A percentile compares a stretch with the other conserved stretches of the same genome.
phyloP scores from a whole-genome alignment of 768 basidiomycete species.

The Russula virescens region DNA sequence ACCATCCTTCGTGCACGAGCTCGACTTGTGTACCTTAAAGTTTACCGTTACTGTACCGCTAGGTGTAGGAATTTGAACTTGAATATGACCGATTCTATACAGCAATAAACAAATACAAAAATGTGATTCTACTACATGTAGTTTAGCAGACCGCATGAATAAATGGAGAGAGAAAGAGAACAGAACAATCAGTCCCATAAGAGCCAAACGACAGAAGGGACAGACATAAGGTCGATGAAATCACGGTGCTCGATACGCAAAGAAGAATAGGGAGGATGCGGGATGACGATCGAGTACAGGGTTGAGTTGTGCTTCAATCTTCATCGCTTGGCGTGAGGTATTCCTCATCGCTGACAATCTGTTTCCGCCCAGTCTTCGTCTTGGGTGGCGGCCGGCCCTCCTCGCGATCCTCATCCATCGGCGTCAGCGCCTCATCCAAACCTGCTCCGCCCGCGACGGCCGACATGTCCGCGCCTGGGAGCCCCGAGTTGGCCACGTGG shows the following conservation, averaged over 20 bases:
- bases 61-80: conserved; percentile 13
- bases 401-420: conserved; percentile 57
- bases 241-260: neutral
- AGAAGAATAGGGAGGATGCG: neutral
- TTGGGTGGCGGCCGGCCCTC: conserved; percentile 61
- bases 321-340: conserved; percentile 71
- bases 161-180: neutral
- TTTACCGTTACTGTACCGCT: neutral
- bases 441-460: conserved; percentile 44
- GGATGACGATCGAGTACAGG: neutral
- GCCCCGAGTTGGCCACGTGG: conserved; percentile 57
- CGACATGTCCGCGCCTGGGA: conserved; percentile 61
- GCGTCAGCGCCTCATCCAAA: conserved; percentile 66
- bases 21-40: neutral
- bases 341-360: conserved; percentile 66
- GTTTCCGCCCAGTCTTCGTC: conserved; percentile 58
- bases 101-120: conserved; percentile 23
- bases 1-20: neutral
- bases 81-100: conserved; percentile 21
- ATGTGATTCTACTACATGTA: conserved; percentile 22
- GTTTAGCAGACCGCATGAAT: conserved; percentile 5
- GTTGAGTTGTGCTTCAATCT: conserved; percentile 35
- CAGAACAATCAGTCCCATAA: neutral
- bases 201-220: neutral
- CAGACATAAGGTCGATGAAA: neutral